These are phyloP conservation scores for Fusarium secorum DNA, from an alignment of 2,329 filamentous ascomycete genomes.

Conservation along the genomic window DNA sequence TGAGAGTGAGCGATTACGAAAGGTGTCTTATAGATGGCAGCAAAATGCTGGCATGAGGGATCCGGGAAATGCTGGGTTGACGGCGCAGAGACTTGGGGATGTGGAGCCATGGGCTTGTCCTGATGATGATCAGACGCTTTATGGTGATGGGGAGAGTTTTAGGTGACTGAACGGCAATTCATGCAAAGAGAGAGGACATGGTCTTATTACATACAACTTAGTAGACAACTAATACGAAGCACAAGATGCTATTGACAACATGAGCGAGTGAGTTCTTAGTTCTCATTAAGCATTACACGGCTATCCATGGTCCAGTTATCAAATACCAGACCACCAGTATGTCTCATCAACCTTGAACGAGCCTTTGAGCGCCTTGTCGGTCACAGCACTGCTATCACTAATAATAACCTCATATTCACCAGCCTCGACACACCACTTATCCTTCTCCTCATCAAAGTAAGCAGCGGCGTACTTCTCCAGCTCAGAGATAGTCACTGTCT, in stretches of 20 bases:
- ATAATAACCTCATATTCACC: conserved; percentile 71
- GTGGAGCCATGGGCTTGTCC: conserved; percentile 26
- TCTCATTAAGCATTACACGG: background rate
- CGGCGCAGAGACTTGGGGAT: conserved; percentile 40
- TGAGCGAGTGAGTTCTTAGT: background rate
- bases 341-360: conserved; percentile 67
- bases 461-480: conserved; percentile 70
- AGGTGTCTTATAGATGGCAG: conserved; percentile 65
- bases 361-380: conserved; percentile 57
- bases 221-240: background rate
- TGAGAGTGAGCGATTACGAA: conserved; percentile 61
- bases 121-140: background rate
- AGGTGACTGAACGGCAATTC: background rate
- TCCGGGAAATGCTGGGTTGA: conserved; percentile 58
- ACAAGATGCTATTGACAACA: background rate
- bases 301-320: background rate
- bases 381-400: conserved; percentile 62
- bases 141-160: background rate
- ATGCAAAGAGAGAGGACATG: background rate
- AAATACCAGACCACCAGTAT: conserved; percentile 71
- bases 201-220: background rate
- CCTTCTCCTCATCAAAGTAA: conserved; percentile 74
- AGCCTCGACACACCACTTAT: conserved; percentile 71
- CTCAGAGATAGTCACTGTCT: conserved; percentile 63
- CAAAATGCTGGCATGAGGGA: conserved; percentile 59